These are phyloP conservation scores for Crepidotus variabilis DNA, from an alignment of 768 basidiomycete species.

Conservation along the genomic window DNA sequence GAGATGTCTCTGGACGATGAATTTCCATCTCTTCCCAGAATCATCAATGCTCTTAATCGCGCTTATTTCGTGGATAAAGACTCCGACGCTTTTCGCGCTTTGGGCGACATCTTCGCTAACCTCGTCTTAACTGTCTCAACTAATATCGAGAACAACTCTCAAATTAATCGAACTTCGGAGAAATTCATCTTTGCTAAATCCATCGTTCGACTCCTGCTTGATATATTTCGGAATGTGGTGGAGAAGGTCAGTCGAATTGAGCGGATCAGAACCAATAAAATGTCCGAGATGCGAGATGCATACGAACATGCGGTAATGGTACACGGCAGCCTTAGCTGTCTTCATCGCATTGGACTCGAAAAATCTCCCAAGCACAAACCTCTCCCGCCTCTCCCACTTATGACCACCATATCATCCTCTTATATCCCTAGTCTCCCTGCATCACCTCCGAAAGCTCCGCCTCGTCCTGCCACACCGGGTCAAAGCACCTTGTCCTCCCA, in stretches of 20 bases:
- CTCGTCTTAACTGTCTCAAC: neutral
- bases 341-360: neutral
- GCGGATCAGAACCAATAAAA: neutral
- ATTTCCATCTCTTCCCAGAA: neutral
- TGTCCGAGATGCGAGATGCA: neutral
- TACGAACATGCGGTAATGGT: slow-evolving; percentile 1
- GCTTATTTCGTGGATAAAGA: neutral
- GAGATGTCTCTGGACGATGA: neutral
- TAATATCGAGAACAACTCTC: neutral
- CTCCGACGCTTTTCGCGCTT: neutral
- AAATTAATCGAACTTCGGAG: neutral
- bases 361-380: neutral
- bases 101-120: neutral
- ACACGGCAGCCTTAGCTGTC: neutral
- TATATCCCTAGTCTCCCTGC: too few species aligned
- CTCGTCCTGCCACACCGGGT: too few species aligned
- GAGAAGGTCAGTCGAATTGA: neutral
- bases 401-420: neutral
- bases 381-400: slow-evolving; percentile 1
- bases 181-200: neutral
- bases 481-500: neutral
- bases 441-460: too few species aligned
- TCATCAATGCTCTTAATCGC: neutral
- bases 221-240: neutral
- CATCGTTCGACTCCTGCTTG: neutral